Conservation (phyloP, 208 protist genomes). For the Trypanosomatidae sp. region DNA sequence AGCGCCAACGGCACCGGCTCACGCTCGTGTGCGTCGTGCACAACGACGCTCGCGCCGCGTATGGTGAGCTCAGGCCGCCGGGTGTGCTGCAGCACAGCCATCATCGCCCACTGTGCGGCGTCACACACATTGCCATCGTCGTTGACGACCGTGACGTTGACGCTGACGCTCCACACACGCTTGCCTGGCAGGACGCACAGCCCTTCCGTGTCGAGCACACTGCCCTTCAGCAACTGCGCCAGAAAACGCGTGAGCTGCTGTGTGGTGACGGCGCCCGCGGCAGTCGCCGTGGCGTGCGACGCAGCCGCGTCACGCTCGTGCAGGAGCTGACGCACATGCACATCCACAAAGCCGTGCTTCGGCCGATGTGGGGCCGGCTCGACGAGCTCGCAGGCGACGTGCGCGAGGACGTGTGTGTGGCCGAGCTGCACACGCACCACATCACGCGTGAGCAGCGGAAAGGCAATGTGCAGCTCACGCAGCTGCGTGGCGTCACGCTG, state of each 20-base stretch:
- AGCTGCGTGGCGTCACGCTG: conserved; percentile 55
- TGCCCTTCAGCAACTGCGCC: conserved; percentile 73
- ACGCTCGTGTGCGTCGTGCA: conserved; percentile 85
- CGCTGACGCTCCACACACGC: conserved; percentile 83
- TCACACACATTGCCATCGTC: conserved; percentile 91
- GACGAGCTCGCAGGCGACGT: conserved; percentile 82
- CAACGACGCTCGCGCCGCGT: conserved; percentile 53
- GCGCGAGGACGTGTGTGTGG: conserved; percentile 71
- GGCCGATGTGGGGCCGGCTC: conserved; percentile 89
- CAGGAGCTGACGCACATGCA: conserved; percentile 81
- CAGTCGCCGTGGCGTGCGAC: no score
- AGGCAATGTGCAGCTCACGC: conserved; percentile 51
- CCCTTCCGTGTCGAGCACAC: conserved; percentile 91
- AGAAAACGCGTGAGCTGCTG: conserved; percentile 49
- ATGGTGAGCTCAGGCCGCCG: conserved; percentile 92
- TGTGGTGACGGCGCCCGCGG: conserved; percentile 1
- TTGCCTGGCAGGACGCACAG: conserved; percentile 92
- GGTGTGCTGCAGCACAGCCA: conserved; percentile 86
- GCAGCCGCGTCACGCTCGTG: conserved; percentile 47
- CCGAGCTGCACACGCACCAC: conserved; percentile 80
- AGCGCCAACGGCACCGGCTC: conserved; percentile 91
- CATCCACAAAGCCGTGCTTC: conserved; percentile 91
- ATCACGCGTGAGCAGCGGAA: conserved; percentile 54
- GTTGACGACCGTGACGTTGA: conserved; percentile 88
- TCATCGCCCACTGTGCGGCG: conserved; percentile 69